These are phyloP conservation scores for Metarhizium robertsii DNA, from an alignment of 2,329 filamentous ascomycete species.

Conservation along the genomic window DNA sequence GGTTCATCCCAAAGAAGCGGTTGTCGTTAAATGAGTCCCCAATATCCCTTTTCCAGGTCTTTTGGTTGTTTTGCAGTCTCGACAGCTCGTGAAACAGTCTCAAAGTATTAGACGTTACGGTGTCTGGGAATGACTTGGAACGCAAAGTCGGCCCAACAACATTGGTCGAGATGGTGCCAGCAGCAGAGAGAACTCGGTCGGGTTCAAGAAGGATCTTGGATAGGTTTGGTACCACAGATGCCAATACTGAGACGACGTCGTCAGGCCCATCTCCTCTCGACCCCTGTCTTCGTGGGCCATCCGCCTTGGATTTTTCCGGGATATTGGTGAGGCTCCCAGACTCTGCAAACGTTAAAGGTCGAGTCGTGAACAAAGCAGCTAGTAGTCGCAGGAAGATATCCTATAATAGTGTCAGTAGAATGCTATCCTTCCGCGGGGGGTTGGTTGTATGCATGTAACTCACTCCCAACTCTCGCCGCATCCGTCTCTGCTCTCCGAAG, in stretches of 20 bases:
- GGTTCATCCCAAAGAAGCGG: slow-evolving; percentile 68
- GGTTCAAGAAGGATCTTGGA: slow-evolving; percentile 75
- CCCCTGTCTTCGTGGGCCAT: slow-evolving; percentile 23
- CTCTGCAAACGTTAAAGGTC: slow-evolving; percentile 65
- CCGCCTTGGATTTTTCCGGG: slow-evolving; percentile 26
- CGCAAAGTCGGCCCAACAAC: slow-evolving; percentile 75
- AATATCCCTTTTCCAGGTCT: slow-evolving; percentile 88
- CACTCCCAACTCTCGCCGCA: slow-evolving; percentile 83
- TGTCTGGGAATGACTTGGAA: slow-evolving; percentile 79
- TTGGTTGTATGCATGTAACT: slow-evolving; percentile 23
- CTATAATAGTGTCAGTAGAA: slow-evolving; percentile 32
- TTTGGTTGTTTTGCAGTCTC: slow-evolving; percentile 69
- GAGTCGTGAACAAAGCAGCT: slow-evolving; percentile 88
- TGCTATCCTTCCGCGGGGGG: neutral
- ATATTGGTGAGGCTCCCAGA: slow-evolving; percentile 26
- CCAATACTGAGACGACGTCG: slow-evolving; percentile 73
- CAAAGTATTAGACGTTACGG: slow-evolving; percentile 63
- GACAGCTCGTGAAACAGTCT: slow-evolving; percentile 68
- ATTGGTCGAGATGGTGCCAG: slow-evolving; percentile 72
- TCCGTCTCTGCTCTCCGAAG: slow-evolving; percentile 87
- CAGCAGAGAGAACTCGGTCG: slow-evolving; percentile 72
- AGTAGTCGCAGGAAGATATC: slow-evolving; percentile 83
- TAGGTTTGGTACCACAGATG: slow-evolving; percentile 68
- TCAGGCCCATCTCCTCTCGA: slow-evolving; percentile 38
- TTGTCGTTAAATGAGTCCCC: slow-evolving; percentile 85